Evolutionary conservation across 2,329 filamentous ascomycete genomes (phyloP), one percentile per base, ranked within the genome.

Genomic region (Cercospora beticola): DNA sequence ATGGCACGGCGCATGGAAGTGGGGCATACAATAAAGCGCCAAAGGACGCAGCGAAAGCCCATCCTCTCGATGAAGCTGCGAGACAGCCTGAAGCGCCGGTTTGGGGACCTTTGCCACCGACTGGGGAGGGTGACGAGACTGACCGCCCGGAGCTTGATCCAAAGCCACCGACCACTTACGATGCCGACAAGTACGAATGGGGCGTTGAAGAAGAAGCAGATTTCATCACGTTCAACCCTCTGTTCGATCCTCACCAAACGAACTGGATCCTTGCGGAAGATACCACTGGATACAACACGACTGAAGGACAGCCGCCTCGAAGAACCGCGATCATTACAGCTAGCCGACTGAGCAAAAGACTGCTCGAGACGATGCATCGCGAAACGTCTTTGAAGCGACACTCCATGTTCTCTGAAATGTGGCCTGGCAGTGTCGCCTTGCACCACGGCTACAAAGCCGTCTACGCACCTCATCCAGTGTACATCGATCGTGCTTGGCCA

Each of bases 401-500:
- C 78, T 89, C 84, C 78, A 93, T 90, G 89, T 93, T 92, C 77
- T 87, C 86, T 28, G 91, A 94, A 79, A 94, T 94, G 91, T 93
- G 90, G 80, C 90, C 90, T 1, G 86, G 89, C 0, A 87, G 86
- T 0, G 86, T 88, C 76, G 90, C 90, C 0, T 82, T 94, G 5
- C 91, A 93, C 73, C 91, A 92, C 75, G 91, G 91, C 1, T 83
- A 92, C 74, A 94, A 94, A 80, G 91, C 90, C 23, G 89, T 92
- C 0, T 92, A 90, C 74, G 84, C 83, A 2, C 86, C 86, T 0
- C 85, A 87, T 59, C 85, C 86, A 0, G 84, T 87, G 14, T 87
- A 85, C 75, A 83, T 87, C 33, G 86, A 87, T 74, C 83, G 85
- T 4, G 80, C 82, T 40, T 87, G 86, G 86, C 85, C 86, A 0